Evolutionary conservation across 192 early-diverging fungal species (phyloP), one percentile per base, ranked within the genome.

Genomic region (Diversispora epigaea): DNA sequence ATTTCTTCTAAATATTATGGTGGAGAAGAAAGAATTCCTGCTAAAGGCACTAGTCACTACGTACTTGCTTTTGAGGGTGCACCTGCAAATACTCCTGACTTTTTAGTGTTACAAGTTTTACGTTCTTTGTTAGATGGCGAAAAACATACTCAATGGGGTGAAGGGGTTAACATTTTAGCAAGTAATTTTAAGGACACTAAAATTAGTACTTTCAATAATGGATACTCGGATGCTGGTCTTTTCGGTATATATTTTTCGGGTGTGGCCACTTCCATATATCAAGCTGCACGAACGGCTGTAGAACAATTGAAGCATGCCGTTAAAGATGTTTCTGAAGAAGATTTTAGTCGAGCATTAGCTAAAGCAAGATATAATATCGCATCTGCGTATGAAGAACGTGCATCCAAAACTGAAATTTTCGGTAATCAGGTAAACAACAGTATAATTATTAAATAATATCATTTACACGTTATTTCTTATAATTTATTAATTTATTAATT

Each of bases 141-240:
- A 65, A 78, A 79, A 19, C 80, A 86, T 71, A 77, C 87, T 76
- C 90, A 91, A 84, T 91, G 86, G 88, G 82, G 86, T 57, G 64
- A 79, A 22, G 88, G 86, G 80, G 82, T 81, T 22, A 84, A 90
- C 47, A 82, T 89, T 15, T 85, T 99, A 56, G 85, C 91, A 56
- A 78, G 76, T 74, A 78, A 85, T 78, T 79, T 85, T 46, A 83
- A 80, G 19, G 86, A 78, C 76, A 81, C 88, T 70, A 68, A 89
- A 44, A 80, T 89, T 54, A 84, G 87, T 70, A 89, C 94, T 25
- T 97, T 99, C 83, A 89, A 91, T 79, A 84, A 88, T 73, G 84
- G 89, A 11, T 99, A 97, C 89, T 90, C 93, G 15, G 96, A 97
- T 81, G 91, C 95, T 52, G 95, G 93, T 66, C 85, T 99, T 49